A percentile compares a stretch with the other conserved stretches of the same genome.
Evolutionary conservation across 495 filamentous ascomycete species (phyloP).

Genomic region (Aspergillus homomorphus): DNA sequence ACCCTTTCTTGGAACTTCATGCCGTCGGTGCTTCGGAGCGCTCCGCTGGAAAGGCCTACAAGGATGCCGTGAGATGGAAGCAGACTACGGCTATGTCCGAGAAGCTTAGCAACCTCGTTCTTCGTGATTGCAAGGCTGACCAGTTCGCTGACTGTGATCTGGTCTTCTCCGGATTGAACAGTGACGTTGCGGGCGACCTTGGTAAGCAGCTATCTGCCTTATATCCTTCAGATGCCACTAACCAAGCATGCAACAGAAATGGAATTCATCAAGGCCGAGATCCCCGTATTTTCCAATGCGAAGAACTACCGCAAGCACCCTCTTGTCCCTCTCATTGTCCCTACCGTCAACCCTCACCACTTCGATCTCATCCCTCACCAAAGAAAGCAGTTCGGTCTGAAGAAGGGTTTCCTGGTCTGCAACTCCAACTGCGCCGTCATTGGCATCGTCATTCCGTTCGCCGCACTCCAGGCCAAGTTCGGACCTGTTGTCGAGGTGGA

Average conservation of each 20-base stretch:
- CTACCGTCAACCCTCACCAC: constrained; percentile 79
- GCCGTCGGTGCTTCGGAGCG: constrained; percentile 76
- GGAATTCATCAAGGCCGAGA: constrained; percentile 73
- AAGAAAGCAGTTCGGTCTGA: constrained; percentile 58
- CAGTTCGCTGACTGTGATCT: constrained; percentile 81
- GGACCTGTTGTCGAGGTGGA: constrained; percentile 70
- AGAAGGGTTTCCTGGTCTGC: constrained; percentile 80
- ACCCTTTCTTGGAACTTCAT: constrained; percentile 72
- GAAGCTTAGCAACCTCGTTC: constrained; percentile 62
- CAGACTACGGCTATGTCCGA: constrained; percentile 70
- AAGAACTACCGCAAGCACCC: constrained; percentile 86
- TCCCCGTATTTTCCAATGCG: constrained; percentile 83
- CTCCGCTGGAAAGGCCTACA: constrained; percentile 79
- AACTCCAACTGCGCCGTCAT: constrained; percentile 92
- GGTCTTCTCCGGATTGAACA: constrained; percentile 85
- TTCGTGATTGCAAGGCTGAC: constrained; percentile 70
- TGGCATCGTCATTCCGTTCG: constrained; percentile 84
- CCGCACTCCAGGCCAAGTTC: constrained; percentile 73
- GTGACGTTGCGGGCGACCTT: constrained; percentile 77
- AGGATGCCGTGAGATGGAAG: constrained; percentile 82
- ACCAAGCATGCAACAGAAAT: constrained; percentile 51
- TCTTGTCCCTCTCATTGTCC: constrained; percentile 79
- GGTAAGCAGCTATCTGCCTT: constrained; percentile 41
- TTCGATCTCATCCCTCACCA: constrained; percentile 76
- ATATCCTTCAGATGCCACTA: background rate